Percentiles rank a stretch among this genome's conserved stretches.
Conservation (phyloP, 345 rosid genomes). For the Acer negundo region DNA sequence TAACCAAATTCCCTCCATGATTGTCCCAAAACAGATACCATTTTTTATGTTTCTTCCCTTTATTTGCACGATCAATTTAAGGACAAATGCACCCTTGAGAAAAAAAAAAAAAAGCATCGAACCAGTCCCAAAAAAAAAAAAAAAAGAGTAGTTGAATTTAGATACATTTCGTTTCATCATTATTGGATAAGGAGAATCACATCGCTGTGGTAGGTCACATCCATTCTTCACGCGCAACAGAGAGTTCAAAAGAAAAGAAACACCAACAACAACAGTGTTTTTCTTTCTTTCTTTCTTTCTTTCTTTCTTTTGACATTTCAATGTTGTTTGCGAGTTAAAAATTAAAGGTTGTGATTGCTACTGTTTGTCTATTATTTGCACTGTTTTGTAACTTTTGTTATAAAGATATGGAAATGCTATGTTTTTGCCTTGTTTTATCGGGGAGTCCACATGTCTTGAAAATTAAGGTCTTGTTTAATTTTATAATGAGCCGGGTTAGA, state of each 20-base stretch:
- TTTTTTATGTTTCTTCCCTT: constrained; percentile 16
- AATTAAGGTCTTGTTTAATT: too few species aligned
- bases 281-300: background rate
- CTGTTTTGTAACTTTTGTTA: background rate
- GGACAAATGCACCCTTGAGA: constrained; percentile 18
- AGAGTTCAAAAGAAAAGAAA: constrained; percentile 1
- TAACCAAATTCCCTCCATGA: constrained; percentile 30
- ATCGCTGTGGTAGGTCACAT: constrained; percentile 21
- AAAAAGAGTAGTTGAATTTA: too few species aligned
- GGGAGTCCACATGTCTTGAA: constrained; percentile 22
- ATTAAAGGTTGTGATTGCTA: constrained; percentile 10
- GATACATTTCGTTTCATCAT: constrained; percentile 19
- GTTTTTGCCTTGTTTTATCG: constrained; percentile 15
- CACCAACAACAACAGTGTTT: background rate
- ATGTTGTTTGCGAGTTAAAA: background rate
- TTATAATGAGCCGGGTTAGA: too few species aligned
- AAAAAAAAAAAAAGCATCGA: constrained; percentile 20
- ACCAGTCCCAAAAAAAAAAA: constrained; percentile 15
- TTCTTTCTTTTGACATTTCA: background rate
- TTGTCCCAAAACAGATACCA: constrained; percentile 34
- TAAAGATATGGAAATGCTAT: constrained; percentile 11
- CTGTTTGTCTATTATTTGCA: constrained; percentile 27
- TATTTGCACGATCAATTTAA: constrained; percentile 2
- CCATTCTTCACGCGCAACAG: constrained; percentile 30
- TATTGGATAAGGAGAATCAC: constrained; percentile 39